Base-by-base conservation (phyloP, 768 basidiomycete species). In the Lactarius akahatsu region DNA sequence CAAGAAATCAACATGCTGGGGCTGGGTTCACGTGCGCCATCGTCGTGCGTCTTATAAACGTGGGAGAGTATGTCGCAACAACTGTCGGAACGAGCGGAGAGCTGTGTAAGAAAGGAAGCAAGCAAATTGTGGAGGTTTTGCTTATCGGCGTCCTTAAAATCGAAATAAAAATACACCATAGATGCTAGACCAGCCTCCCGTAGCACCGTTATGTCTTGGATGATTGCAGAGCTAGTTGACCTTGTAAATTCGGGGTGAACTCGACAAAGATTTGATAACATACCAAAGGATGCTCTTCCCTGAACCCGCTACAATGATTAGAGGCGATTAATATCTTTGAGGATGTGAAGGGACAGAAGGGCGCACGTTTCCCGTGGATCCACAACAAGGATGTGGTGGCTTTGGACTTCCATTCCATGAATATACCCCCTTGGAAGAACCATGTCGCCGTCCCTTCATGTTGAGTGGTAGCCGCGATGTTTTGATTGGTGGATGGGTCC, bases 321-420 rank as follows among this genome's bases (percentile, higher is more conserved):
- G 11, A 20, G 32, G 54, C 13, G 32, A 50, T 61, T 11, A 50
- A 20, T 0, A 43, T 32, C 15, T 11, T 10, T 0, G 20, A 36
- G 7, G 47, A 20, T 6, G 8, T 2, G 47, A 26, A 18, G 26
- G 15, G 28, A 11, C 28, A 20, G n/a, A 36, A 20, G 4, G 20
- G 3, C 59, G 7, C 7, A 60, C 59, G 59, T 50, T 61, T 61
- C 41, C 43, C 59, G 41, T 61, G 40, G n/a, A 61, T 13, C 59
- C 59, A 61, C 16, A 61, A 50, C 41, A 61, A n/a, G 32, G 59
- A 61, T 13, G 47, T 50, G 5, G 10, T 50, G 1, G 23, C 4
- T 4, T 50, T 23, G 23, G 10, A n/a, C 11, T 26, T 23, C 47
- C 47, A 50, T 50, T 26, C 23, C n/a, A 13, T 13, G 47, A 26